Percentiles rank a stretch among this genome's conserved stretches.
These are phyloP conservation scores for Alternaria alternata DNA, from an alignment of 2,329 filamentous ascomycete species.

Conservation along the genomic window DNA sequence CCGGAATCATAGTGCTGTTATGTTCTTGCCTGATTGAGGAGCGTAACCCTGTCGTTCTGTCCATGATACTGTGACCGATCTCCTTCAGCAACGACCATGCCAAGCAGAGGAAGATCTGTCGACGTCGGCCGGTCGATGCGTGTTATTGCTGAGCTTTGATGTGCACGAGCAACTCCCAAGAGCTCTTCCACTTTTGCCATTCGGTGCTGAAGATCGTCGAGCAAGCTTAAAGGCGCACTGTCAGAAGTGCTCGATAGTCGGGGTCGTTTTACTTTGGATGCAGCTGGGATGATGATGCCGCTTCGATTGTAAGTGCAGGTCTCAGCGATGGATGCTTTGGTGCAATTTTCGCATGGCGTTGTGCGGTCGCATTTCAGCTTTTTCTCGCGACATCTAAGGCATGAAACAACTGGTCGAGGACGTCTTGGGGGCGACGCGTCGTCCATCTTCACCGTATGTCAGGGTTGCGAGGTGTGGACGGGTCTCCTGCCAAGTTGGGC, in stretches of 20 bases:
- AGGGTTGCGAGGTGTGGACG: neutral
- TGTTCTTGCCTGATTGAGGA: conserved; percentile 32
- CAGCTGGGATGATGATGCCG: neutral
- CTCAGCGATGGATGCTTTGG: conserved; percentile 24
- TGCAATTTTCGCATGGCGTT: conserved; percentile 35
- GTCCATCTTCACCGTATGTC: conserved; percentile 18
- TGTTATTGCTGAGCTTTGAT: neutral
- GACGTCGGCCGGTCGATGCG: neutral
- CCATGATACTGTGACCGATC: conserved; percentile 28
- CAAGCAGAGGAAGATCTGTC: conserved; percentile 15
- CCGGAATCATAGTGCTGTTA: neutral
- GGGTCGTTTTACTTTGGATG: neutral
- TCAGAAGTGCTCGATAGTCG: neutral
- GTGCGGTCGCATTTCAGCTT: conserved; percentile 39
- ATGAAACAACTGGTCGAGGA: conserved; percentile 36
- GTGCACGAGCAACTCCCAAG: conserved; percentile 14
- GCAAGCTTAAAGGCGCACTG: neutral
- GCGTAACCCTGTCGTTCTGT: conserved; percentile 29
- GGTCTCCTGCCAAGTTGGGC: neutral
- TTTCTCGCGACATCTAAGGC: conserved; percentile 36
- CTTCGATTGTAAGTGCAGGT: conserved; percentile 27
- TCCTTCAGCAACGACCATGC: conserved; percentile 30
- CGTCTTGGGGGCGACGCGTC: conserved; percentile 24
- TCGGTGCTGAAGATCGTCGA: conserved; percentile 28
- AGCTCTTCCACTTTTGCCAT: conserved; percentile 33